phyloP scores from a whole-genome alignment of 2,329 filamentous ascomycete genomes.

The Pyricularia grisea region DNA sequence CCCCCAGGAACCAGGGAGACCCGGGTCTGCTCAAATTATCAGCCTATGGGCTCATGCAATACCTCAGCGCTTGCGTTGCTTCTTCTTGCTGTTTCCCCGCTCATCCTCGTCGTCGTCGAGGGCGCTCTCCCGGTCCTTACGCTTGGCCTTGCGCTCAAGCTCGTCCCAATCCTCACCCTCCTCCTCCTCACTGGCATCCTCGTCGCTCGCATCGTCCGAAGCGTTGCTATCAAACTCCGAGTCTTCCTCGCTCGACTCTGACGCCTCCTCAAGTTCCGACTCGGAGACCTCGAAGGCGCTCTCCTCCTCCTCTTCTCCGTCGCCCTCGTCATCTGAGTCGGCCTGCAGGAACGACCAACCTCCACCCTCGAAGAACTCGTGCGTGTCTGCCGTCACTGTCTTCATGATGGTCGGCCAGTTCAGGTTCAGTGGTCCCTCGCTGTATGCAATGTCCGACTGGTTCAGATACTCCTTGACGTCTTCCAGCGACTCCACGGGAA shows the following conservation, averaged over 20 bases:
- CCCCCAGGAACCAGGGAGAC: not conserved
- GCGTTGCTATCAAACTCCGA: conserved; percentile 91
- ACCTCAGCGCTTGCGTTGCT: conserved; percentile 46
- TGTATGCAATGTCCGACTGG: conserved; percentile 87
- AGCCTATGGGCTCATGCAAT: not conserved
- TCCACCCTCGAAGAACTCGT: conserved; percentile 90
- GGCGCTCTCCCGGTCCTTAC: conserved; percentile 60
- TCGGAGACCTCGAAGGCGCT: conserved; percentile 87
- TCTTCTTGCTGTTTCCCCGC: conserved; percentile 55
- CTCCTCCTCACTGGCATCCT: conserved; percentile 65
- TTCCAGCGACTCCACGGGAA: conserved; percentile 89
- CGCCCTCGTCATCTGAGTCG: conserved; percentile 78
- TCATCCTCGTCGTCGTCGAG: conserved; percentile 65
- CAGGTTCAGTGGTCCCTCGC: conserved; percentile 89
- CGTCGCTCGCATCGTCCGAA: conserved; percentile 71
- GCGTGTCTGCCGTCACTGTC: conserved; percentile 87
- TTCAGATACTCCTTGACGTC: conserved; percentile 97
- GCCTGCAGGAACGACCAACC: conserved; percentile 89
- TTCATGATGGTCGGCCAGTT: conserved; percentile 99
- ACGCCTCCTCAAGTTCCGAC: conserved; percentile 74
- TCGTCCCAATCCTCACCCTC: conserved; percentile 92
- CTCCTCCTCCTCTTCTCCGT: conserved; percentile 73
- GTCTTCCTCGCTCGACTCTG: conserved; percentile 69
- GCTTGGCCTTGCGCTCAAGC: conserved; percentile 81
- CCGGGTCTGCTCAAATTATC: not conserved